These are phyloP conservation scores for Fusarium palustre DNA, from an alignment of 2,329 filamentous ascomycete species.

Conservation along the genomic window DNA sequence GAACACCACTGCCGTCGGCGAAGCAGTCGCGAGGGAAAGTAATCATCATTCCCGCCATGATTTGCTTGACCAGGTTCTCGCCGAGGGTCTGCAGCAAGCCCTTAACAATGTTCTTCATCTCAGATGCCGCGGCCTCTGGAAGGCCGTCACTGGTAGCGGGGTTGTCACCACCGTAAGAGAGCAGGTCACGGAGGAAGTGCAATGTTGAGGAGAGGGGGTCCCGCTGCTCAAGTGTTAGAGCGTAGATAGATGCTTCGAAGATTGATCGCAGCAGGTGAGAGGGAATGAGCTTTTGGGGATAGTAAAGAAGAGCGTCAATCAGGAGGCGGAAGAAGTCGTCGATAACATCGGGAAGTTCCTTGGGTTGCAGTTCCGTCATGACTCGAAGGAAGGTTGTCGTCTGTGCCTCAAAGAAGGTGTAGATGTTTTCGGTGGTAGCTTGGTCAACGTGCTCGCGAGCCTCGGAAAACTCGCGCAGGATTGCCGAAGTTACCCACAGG, in stretches of 20 bases:
- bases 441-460: conserved; percentile 86
- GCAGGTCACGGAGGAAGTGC: conserved; percentile 91
- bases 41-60: conserved; percentile 99
- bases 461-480: conserved; percentile 94
- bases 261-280: conserved; percentile 85
- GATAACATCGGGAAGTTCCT: conserved; percentile 84
- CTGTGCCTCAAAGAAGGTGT: conserved; percentile 94
- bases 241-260: conserved; percentile 86
- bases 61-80: conserved; percentile 83
- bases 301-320: conserved; percentile 92
- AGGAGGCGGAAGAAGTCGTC: conserved; percentile 97
- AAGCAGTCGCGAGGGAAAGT: conserved; percentile 97
- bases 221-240: conserved; percentile 88
- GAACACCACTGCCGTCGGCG: conserved; percentile 90
- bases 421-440: conserved; percentile 87
- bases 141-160: conserved; percentile 70
- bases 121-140: conserved; percentile 70
- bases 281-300: conserved; percentile 83
- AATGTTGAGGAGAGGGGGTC: conserved; percentile 92
- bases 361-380: conserved; percentile 82
- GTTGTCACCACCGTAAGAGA: conserved; percentile 87
- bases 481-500: conserved; percentile 96
- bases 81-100: conserved; percentile 77
- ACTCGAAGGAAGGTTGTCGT: conserved; percentile 89
- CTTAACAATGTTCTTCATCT: conserved; percentile 79